Evolutionary conservation across 257 asterid species (phyloP).

Genomic region (Cynanchum wilfordii): DNA sequence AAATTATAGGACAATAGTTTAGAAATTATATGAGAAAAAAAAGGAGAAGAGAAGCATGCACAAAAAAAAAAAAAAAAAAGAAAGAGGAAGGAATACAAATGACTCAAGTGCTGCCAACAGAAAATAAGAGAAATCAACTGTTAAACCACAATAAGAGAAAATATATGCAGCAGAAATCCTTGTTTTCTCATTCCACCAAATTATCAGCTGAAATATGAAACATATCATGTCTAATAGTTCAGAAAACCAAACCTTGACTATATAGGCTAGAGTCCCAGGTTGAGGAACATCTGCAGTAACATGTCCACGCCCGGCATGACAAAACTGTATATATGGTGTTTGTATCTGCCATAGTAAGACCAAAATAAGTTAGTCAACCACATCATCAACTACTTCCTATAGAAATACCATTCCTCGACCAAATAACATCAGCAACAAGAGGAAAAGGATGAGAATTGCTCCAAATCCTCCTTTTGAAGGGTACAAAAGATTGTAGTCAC

Average conservation of each 20-base stretch:
- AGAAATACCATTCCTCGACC: neutral
- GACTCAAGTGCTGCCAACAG: too few species aligned
- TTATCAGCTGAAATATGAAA: neutral
- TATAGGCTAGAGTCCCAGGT: slow-evolving; percentile 94
- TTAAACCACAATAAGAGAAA: neutral
- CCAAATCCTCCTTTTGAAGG: neutral
- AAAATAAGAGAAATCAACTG: neutral
- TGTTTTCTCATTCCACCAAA: neutral
- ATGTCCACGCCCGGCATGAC: slow-evolving; percentile 95
- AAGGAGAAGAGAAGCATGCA: too few species aligned
- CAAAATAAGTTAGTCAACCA: slow-evolving; percentile 18
- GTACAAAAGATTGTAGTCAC: neutral
- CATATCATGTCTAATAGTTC: neutral
- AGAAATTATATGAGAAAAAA: too few species aligned
- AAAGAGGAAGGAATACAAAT: too few species aligned
- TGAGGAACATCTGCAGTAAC: slow-evolving; percentile 96
- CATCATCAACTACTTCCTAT: neutral
- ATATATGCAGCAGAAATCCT: neutral
- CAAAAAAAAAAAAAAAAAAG: too few species aligned
- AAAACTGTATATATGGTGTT: slow-evolving; percentile 85
- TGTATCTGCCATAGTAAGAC: slow-evolving; percentile 58
- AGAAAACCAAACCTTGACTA: slow-evolving; percentile 67
- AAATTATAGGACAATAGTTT: too few species aligned
- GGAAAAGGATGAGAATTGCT: neutral
- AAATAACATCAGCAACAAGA: neutral